A percentile compares a stretch with the other conserved stretches of the same genome.
Conservation (phyloP, 306 rosid species). For the Abrus precatorius region DNA sequence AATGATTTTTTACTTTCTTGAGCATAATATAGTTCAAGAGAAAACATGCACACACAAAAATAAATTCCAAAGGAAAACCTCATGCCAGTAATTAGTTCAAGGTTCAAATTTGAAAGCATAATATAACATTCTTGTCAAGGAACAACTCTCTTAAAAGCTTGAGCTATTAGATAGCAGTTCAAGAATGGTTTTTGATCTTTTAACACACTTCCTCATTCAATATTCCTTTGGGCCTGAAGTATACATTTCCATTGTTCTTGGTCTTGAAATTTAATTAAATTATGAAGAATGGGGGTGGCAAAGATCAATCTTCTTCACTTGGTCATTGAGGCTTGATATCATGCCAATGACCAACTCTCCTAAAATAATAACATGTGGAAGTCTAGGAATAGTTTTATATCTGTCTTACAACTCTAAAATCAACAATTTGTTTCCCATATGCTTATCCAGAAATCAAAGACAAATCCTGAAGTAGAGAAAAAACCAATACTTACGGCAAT, state of each 20-base stretch:
- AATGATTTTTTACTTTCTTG: slow-evolving; percentile 3
- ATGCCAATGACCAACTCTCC: slow-evolving; percentile 23
- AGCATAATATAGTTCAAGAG: slow-evolving; percentile 28
- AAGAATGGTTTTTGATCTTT: slow-evolving; percentile 11
- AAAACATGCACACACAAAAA: slow-evolving; percentile 6
- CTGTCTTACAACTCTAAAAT: slow-evolving; percentile 1
- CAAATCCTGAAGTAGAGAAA: slow-evolving; percentile 21
- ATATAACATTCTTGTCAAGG: slow-evolving; percentile 11
- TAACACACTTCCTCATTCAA: slow-evolving; percentile 1
- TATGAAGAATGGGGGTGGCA: slow-evolving; percentile 10
- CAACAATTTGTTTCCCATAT: slow-evolving; percentile 2
- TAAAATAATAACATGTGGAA: slow-evolving; percentile 9
- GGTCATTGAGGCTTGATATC: slow-evolving; percentile 12
- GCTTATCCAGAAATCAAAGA: slow-evolving; percentile 39
- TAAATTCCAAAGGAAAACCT: slow-evolving; percentile 24
- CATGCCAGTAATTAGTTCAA: slow-evolving; percentile 1
- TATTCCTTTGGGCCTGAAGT: background rate
- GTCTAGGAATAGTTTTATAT: slow-evolving; percentile 16
- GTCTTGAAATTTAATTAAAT: slow-evolving; percentile 16
- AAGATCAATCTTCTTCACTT: slow-evolving; percentile 10
- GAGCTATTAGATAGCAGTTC: background rate
- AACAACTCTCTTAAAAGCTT: slow-evolving; percentile 8
- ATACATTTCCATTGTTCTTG: background rate
- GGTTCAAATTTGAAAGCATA: slow-evolving; percentile 5
- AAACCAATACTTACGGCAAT: slow-evolving; percentile 79